These are phyloP conservation scores for Pneumocystis murina DNA, from an alignment of 1,139 yeast genomes.

Conservation along the genomic window DNA sequence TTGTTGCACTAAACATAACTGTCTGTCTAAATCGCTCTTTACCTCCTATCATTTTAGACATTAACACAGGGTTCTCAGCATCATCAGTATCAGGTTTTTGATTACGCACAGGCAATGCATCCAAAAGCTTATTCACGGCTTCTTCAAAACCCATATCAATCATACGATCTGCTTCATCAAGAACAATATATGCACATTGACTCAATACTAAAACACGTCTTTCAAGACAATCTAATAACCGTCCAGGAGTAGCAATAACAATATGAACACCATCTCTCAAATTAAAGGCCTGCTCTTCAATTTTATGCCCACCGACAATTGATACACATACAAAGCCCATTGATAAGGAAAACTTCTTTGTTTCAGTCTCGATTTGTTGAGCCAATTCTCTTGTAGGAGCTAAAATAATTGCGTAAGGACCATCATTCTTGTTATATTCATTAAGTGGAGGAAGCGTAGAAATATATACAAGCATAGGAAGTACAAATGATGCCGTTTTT, in stretches of 20 bases:
- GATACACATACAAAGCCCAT: slow-evolving; percentile 42
- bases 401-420: slow-evolving; percentile 52
- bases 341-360: slow-evolving; percentile 35
- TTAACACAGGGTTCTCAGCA: slow-evolving; percentile 16
- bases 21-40: slow-evolving; percentile 33
- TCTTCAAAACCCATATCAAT: slow-evolving; percentile 88
- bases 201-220: slow-evolving; percentile 44
- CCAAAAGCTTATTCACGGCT: slow-evolving; percentile 48
- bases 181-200: slow-evolving; percentile 52
- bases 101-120: slow-evolving; percentile 29
- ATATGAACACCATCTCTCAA: slow-evolving; percentile 59
- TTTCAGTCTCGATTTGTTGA: slow-evolving; percentile 60
- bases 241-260: slow-evolving; percentile 86
- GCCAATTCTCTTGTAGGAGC: slow-evolving; percentile 95
- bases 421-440: slow-evolving; percentile 32
- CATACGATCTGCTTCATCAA: slow-evolving; percentile 94
- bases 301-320: slow-evolving; percentile 79
- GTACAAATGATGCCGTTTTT: slow-evolving; percentile 68
- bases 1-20: slow-evolving; percentile 89
- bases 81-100: slow-evolving; percentile 22
- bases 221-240: slow-evolving; percentile 67
- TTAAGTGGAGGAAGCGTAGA: slow-evolving; percentile 32
- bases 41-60: slow-evolving; percentile 15
- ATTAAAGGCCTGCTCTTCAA: slow-evolving; percentile 54
- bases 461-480: slow-evolving; percentile 56